Conservation (phyloP, 1,139 yeast species). For the Debaryomyces fabryi region DNA sequence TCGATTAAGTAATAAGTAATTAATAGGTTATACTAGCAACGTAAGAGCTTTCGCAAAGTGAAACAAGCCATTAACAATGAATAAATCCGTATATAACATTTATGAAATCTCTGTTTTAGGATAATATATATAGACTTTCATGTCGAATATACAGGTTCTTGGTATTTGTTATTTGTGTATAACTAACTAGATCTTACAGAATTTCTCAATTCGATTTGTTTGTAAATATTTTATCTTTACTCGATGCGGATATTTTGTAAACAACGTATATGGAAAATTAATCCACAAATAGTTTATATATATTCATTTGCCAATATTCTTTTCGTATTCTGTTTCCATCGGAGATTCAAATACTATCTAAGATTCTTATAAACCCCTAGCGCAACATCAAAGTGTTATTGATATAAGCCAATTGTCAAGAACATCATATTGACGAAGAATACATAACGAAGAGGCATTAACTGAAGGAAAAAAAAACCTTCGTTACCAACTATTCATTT, state of each 20-base stretch:
- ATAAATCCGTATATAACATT: neutral
- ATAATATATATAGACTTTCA: conserved; percentile 1
- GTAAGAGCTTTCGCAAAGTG: neutral
- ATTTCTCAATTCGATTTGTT: conserved; percentile 20
- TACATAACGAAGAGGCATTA: conserved; percentile 1
- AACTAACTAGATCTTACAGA: neutral
- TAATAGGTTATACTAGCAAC: neutral
- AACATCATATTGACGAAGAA: neutral
- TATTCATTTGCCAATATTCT: conserved; percentile 3
- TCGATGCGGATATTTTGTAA: conserved; percentile 10
- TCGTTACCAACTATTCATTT: neutral
- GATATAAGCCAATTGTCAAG: neutral
- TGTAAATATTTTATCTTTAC: conserved; percentile 17
- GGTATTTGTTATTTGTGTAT: conserved; percentile 6
- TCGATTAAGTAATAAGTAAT: neutral
- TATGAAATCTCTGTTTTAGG: conserved; percentile 5
- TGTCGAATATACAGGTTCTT: neutral
- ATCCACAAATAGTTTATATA: conserved; percentile 11
- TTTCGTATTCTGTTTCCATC: neutral
- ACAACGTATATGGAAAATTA: conserved; percentile 9
- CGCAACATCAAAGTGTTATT: neutral
- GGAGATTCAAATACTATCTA: neutral
- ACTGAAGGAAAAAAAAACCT: neutral
- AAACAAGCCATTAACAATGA: neutral
- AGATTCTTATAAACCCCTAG: neutral